Evolutionary conservation across 2,329 filamentous ascomycete species (phyloP).

Genomic region (Aspergillus versicolor): DNA sequence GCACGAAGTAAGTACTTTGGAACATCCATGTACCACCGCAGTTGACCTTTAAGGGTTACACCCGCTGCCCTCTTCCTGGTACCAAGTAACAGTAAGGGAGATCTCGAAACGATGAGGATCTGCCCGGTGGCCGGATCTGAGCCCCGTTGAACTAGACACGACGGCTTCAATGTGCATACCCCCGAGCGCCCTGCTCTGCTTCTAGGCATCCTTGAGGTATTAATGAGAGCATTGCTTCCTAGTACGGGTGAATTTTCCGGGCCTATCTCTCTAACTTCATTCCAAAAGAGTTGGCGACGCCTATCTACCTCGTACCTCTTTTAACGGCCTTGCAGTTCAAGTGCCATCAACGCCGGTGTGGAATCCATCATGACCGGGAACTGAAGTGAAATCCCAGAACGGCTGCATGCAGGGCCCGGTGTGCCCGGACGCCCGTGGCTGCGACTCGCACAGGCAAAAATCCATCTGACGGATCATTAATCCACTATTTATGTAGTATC

Average conservation of each 20-base stretch:
- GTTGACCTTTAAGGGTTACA: background rate
- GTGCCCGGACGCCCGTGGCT: too few relatives aligned
- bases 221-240: too few relatives aligned
- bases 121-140: background rate
- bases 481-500: too few relatives aligned
- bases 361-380: background rate
- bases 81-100: background rate
- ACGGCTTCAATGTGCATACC: background rate
- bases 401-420: background rate
- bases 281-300: too few relatives aligned
- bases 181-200: background rate
- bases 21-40: background rate
- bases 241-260: too few relatives aligned
- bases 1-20: too few relatives aligned
- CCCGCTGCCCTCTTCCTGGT: background rate
- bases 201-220: background rate
- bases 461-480: background rate
- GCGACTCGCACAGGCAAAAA: background rate
- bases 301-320: too few relatives aligned
- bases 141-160: background rate
- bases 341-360: background rate
- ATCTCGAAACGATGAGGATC: too few relatives aligned
- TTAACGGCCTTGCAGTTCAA: background rate
- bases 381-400: background rate
- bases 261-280: too few relatives aligned